phyloP scores from a whole-genome alignment of 2,329 filamentous ascomycete genomes.

The Ophioceras dolichostomum region DNA sequence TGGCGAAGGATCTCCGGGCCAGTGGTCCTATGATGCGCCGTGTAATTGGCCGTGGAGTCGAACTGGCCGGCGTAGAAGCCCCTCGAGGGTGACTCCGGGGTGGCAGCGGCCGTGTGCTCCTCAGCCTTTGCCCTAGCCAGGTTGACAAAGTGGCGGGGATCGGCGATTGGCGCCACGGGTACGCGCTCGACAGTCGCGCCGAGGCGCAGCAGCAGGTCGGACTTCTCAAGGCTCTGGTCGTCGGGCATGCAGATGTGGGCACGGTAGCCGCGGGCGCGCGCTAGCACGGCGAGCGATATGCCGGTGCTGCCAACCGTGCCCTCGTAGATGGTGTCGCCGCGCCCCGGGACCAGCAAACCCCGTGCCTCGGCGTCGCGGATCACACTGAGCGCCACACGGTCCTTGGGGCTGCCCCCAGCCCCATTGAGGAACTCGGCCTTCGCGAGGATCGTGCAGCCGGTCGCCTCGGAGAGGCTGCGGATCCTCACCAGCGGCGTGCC shows the following conservation, averaged over 20 bases:
- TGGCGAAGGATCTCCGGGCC: conserved; percentile 84
- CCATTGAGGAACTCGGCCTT: conserved; percentile 97
- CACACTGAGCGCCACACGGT: conserved; percentile 85
- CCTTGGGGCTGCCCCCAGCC: conserved; percentile 86
- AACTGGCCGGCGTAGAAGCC: conserved; percentile 97
- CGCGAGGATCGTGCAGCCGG: conserved; percentile 78
- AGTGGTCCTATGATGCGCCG: conserved; percentile 69
- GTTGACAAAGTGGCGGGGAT: conserved; percentile 89
- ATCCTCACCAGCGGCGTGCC: conserved; percentile 85
- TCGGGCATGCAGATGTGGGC: conserved; percentile 97
- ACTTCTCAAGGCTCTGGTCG: conserved; percentile 83
- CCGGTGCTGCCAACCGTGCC: conserved; percentile 94
- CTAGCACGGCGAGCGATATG: conserved; percentile 84
- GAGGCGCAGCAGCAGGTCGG: conserved; percentile 74
- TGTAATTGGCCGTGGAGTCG: conserved; percentile 80
- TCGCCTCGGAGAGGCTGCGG: conserved; percentile 72
- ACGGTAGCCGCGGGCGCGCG: conserved; percentile 76
- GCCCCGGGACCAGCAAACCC: conserved; percentile 63
- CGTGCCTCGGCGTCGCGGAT: conserved; percentile 69
- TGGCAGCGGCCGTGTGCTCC: conserved; percentile 45
- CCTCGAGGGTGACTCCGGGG: conserved; percentile 42
- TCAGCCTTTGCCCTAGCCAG: conserved; percentile 64
- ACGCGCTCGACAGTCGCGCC: conserved; percentile 91
- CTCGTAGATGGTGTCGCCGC: conserved; percentile 93
- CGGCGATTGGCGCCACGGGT: conserved; percentile 83